These are phyloP conservation scores for Salix purpurea DNA, from an alignment of 345 rosid genomes.

Conservation along the genomic window DNA sequence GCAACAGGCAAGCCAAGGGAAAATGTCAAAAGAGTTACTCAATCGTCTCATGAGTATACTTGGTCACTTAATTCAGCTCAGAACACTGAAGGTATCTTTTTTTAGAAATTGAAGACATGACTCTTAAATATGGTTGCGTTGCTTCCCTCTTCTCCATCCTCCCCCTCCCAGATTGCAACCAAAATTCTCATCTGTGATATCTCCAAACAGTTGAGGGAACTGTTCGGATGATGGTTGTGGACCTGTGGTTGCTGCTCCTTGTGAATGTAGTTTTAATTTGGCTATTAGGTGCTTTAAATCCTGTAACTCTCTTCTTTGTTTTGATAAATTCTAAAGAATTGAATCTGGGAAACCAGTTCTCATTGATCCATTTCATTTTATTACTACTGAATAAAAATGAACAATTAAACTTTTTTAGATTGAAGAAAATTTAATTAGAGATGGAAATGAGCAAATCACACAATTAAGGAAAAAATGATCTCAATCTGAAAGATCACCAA, in stretches of 20 bases:
- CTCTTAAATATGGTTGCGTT: background rate
- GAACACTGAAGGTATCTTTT: slow-evolving; percentile 81
- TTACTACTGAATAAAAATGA: background rate
- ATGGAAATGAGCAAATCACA: background rate
- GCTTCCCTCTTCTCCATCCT: background rate
- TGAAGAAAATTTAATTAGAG: background rate
- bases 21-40: slow-evolving; percentile 68
- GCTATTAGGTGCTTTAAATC: background rate
- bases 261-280: background rate
- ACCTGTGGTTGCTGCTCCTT: background rate
- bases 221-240: background rate
- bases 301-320: background rate
- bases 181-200: background rate
- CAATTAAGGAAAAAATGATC: background rate
- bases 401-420: background rate
- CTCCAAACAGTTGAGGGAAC: background rate
- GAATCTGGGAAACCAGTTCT: background rate
- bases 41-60: slow-evolving; percentile 84
- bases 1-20: slow-evolving; percentile 76
- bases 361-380: background rate
- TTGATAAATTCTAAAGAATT: background rate
- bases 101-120: background rate
- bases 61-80: slow-evolving; percentile 83
- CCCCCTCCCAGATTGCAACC: background rate
- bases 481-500: background rate